Conservation (phyloP, 129 eudicot genomes). For the Saposhnikovia divaricata region DNA sequence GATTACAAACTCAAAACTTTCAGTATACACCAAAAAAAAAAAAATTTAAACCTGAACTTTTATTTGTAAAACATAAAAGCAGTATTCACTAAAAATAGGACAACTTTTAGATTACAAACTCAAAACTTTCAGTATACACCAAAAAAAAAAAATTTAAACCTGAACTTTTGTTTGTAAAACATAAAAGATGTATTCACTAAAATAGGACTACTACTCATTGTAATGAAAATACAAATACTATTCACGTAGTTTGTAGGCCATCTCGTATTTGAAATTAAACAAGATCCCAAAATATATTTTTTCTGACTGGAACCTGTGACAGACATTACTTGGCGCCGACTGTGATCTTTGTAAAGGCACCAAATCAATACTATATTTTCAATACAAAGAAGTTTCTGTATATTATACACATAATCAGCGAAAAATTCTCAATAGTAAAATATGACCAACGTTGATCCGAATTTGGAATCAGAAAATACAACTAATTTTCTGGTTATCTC, state of each 20-base stretch:
- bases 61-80: background rate
- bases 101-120: no score
- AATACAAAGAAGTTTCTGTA: background rate
- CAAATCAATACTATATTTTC: background rate
- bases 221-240: background rate
- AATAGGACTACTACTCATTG: background rate
- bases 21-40: background rate
- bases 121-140: background rate
- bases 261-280: background rate
- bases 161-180: background rate
- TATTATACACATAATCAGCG: background rate
- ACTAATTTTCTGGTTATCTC: background rate
- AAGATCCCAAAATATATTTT: background rate
- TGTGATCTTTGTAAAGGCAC: background rate
- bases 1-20: background rate
- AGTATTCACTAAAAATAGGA: background rate
- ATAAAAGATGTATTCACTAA: background rate
- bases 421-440: background rate
- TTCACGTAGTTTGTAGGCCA: background rate
- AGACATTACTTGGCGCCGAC: background rate
- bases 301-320: background rate
- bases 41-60: background rate
- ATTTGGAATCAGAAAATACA: background rate
- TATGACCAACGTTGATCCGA: background rate
- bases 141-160: background rate